Percentiles rank a stretch among this genome's conserved stretches.
These are phyloP conservation scores for Colletotrichum viniferum DNA, from an alignment of 2,329 filamentous ascomycete species.

Conservation along the genomic window DNA sequence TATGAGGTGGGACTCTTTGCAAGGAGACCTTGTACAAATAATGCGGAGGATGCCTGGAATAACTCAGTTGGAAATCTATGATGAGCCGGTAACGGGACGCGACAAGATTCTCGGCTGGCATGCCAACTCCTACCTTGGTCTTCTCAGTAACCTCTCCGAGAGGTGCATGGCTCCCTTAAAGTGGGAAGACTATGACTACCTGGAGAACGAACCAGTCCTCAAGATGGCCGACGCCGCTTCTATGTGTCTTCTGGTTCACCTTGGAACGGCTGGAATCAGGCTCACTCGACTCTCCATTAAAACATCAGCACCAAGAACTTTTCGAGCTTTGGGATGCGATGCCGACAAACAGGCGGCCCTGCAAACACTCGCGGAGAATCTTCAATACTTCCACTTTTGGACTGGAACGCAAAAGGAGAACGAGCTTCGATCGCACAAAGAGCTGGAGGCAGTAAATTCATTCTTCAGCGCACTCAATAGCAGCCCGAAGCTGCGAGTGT, in stretches of 20 bases:
- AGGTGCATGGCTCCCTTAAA: neutral
- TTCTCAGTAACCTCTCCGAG: neutral
- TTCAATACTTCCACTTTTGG: too few species aligned
- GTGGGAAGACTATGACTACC: neutral
- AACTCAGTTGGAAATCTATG: neutral
- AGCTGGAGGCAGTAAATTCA: too few species aligned
- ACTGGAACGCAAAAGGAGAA: too few species aligned
- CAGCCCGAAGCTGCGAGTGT: too few species aligned
- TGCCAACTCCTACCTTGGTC: too few species aligned
- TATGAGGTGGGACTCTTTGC: too few species aligned
- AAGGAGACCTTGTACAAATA: neutral
- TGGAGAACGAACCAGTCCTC: neutral
- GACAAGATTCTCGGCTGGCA: neutral
- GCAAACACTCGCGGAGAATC: neutral
- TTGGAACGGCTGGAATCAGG: neutral
- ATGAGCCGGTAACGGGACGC: neutral
- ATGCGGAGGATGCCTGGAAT: neutral
- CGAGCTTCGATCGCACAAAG: too few species aligned
- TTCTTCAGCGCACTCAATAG: too few species aligned
- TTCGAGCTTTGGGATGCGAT: neutral
- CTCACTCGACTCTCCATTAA: neutral
- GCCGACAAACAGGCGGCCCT: neutral
- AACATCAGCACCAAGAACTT: neutral
- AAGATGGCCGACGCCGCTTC: neutral
- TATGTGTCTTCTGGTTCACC: neutral